Conservation (phyloP, 2,329 filamentous ascomycete genomes). For the Chalaropsis ovoidea region DNA sequence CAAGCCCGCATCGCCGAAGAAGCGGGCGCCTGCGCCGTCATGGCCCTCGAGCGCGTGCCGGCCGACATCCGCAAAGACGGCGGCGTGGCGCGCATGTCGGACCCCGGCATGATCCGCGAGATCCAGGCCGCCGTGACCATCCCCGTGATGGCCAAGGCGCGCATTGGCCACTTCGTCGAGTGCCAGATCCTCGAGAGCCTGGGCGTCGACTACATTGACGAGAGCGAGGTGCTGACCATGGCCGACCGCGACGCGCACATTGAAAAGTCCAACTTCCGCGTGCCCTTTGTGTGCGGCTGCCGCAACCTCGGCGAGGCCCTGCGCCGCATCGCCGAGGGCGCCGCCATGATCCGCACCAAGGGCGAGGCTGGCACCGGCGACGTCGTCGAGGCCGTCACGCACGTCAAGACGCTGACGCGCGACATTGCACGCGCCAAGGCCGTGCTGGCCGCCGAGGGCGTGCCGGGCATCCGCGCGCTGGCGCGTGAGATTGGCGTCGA, state of each 20-base stretch:
- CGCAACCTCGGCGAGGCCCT: conserved; percentile 89
- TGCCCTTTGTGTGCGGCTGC: conserved; percentile 94
- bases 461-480: conserved; percentile 51
- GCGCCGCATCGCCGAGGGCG: conserved; percentile 80
- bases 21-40: conserved; percentile 89
- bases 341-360: conserved; percentile 98
- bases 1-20: conserved; percentile 97
- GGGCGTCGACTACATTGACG: conserved; percentile 95
- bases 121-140: conserved; percentile 94
- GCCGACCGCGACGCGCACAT: conserved; percentile 88
- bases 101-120: conserved; percentile 86
- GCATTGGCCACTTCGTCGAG: conserved; percentile 96
- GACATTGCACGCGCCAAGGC: conserved; percentile 74
- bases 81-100: conserved; percentile 93
- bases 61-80: conserved; percentile 89
- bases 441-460: conserved; percentile 51
- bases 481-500: conserved; percentile 75
- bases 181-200: conserved; percentile 95
- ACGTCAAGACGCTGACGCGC: conserved; percentile 81
- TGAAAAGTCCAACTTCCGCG: conserved; percentile 70
- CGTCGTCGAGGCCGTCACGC: conserved; percentile 89
- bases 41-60: conserved; percentile 95
- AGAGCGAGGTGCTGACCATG: conserved; percentile 93
- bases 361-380: conserved; percentile 96
- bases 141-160: conserved; percentile 97